Conservation (phyloP, 2,329 filamentous ascomycete species). For the Fusarium sp. region DNA sequence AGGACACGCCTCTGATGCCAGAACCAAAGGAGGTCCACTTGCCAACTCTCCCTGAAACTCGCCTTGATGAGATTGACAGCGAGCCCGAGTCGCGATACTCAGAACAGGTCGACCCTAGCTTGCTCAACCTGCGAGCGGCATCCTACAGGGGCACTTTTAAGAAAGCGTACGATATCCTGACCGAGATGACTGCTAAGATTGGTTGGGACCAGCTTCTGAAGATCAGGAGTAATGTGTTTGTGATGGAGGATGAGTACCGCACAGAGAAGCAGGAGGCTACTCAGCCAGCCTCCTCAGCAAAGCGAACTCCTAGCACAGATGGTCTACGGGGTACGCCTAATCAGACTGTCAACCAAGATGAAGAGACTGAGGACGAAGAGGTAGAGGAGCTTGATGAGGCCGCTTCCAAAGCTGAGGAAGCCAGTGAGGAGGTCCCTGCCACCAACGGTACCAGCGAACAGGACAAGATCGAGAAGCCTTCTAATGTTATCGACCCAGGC, state of each 20-base stretch:
- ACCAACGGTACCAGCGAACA: slow-evolving; percentile 56
- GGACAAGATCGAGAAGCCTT: slow-evolving; percentile 74
- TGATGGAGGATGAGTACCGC: slow-evolving; percentile 99
- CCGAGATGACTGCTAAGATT: slow-evolving; percentile 94
- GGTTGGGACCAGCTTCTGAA: slow-evolving; percentile 97
- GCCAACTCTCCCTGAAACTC: slow-evolving; percentile 85
- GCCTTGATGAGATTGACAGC: slow-evolving; percentile 95
- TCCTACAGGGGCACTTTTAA: slow-evolving; percentile 95
- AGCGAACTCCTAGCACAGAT: slow-evolving; percentile 81
- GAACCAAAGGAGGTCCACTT: slow-evolving; percentile 88
- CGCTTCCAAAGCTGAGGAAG: slow-evolving; percentile 34
- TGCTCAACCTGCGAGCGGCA: slow-evolving; percentile 85
- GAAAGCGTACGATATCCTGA: slow-evolving; percentile 91
- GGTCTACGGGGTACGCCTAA: slow-evolving; percentile 77
- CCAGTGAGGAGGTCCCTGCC: slow-evolving; percentile 42
- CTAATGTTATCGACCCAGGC: slow-evolving; percentile 78
- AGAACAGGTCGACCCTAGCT: slow-evolving; percentile 86
- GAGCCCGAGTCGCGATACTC: slow-evolving; percentile 81
- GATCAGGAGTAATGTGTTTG: slow-evolving; percentile 95
- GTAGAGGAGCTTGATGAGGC: slow-evolving; percentile 45
- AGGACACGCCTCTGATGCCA: slow-evolving; percentile 93
- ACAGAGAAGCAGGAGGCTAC: slow-evolving; percentile 77
- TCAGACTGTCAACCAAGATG: slow-evolving; percentile 59
- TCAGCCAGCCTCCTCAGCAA: slow-evolving; percentile 55
- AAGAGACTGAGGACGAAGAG: slow-evolving; percentile 47